These are phyloP conservation scores for Rhamnella rubrinervis DNA, from an alignment of 331 rosid species.

Conservation along the genomic window DNA sequence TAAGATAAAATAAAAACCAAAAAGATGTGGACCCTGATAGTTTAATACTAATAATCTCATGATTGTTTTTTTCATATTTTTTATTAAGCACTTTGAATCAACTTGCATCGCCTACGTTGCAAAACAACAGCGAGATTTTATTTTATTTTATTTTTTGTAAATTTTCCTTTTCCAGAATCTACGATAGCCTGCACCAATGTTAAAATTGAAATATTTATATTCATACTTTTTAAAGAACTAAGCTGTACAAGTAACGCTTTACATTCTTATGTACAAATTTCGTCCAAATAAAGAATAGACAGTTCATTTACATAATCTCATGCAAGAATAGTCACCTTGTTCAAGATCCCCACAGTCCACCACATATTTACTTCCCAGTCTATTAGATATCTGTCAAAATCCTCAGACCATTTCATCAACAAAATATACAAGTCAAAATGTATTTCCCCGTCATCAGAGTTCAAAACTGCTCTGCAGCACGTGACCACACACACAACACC, in stretches of 20 bases:
- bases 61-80: no score
- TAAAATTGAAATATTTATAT: background rate
- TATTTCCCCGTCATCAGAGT: constrained; percentile 24
- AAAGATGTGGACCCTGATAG: no score
- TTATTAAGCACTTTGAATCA: background rate
- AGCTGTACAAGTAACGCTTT: constrained; percentile 14
- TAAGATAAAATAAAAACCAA: no score
- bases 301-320: constrained; percentile 37
- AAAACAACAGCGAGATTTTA: no score
- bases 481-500: constrained; percentile 9
- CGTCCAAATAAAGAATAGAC: constrained; percentile 32
- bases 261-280: constrained; percentile 40
- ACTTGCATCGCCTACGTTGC: background rate
- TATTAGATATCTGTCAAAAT: constrained; percentile 23
- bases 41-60: no score
- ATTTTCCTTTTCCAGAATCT: no score
- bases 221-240: background rate
- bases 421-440: constrained; percentile 1
- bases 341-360: constrained; percentile 18
- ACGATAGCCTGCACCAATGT: no score
- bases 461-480: constrained; percentile 6
- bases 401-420: constrained; percentile 14
- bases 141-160: no score
- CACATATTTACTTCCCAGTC: constrained; percentile 13
- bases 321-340: constrained; percentile 22